These are phyloP conservation scores for Aureobasidium sp. DNA, from an alignment of 2,329 filamentous ascomycete genomes.

Conservation along the genomic window DNA sequence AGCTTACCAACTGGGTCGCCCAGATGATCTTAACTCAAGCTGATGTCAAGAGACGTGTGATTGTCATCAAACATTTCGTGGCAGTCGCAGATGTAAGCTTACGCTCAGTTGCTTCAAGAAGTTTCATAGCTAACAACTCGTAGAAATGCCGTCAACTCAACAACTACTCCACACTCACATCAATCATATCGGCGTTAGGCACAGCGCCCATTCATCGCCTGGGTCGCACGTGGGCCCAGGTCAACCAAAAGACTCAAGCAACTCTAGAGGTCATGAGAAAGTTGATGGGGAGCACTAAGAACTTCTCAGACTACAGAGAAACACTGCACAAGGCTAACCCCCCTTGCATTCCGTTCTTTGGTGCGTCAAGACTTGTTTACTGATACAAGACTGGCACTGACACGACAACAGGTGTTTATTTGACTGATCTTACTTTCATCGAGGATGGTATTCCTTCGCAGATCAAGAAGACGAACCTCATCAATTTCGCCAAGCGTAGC, in stretches of 20 bases:
- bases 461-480: slow-evolving; percentile 91
- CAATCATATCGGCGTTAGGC: slow-evolving; percentile 91
- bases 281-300: slow-evolving; percentile 95
- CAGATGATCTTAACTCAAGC: slow-evolving; percentile 96
- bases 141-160: slow-evolving; percentile 91
- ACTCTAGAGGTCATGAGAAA: slow-evolving; percentile 85
- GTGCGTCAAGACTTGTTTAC: slow-evolving; percentile 43
- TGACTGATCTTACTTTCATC: slow-evolving; percentile 96
- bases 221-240: slow-evolving; percentile 88
- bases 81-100: slow-evolving; percentile 84
- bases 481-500: slow-evolving; percentile 96
- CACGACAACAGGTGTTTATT: slow-evolving; percentile 69
- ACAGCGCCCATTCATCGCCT: slow-evolving; percentile 93
- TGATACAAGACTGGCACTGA: not conserved
- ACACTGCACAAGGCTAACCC: slow-evolving; percentile 87
- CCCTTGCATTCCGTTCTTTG: slow-evolving; percentile 96
- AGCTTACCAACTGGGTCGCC: slow-evolving; percentile 98
- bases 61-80: slow-evolving; percentile 98
- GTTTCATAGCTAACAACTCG: slow-evolving; percentile 22
- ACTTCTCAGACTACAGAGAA: slow-evolving; percentile 95
- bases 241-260: slow-evolving; percentile 73
- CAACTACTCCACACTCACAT: slow-evolving; percentile 96
- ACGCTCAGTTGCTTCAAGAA: not conserved
- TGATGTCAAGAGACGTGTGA: slow-evolving; percentile 91
- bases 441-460: slow-evolving; percentile 96